phyloP scores from a whole-genome alignment of 139 green algal species.

The Coccomyxa sp. region DNA sequence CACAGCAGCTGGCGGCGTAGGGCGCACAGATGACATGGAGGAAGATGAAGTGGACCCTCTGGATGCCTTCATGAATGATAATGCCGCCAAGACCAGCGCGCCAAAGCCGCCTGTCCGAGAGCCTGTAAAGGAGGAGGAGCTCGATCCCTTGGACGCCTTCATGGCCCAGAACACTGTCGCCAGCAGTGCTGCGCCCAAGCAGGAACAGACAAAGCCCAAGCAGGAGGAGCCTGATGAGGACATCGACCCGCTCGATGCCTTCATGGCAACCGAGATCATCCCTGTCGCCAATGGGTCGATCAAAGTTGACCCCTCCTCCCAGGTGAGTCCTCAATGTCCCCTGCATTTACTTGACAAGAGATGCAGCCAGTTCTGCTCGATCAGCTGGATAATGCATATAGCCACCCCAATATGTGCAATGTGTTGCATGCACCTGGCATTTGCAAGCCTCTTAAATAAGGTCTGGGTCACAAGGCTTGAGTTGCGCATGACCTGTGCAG shows the following conservation, averaged over 20 bases:
- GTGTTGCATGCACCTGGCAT: no score
- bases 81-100: background rate
- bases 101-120: slow-evolving; percentile 68
- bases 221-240: slow-evolving; percentile 49
- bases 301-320: no score
- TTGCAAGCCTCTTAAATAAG: no score
- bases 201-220: background rate
- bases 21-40: background rate
- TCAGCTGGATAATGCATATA: no score
- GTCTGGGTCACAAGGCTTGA: no score
- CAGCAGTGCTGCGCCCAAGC: background rate
- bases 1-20: background rate
- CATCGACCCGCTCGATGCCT: slow-evolving; percentile 90
- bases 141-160: slow-evolving; percentile 82
- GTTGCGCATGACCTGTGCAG: no score
- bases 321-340: no score
- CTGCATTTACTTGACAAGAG: no score
- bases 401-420: no score
- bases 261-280: slow-evolving; percentile 67
- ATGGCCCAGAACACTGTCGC: slow-evolving; percentile 48
- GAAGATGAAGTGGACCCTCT: slow-evolving; percentile 61
- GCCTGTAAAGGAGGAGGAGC: slow-evolving; percentile 69
- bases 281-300: background rate
- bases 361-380: no score
- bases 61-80: slow-evolving; percentile 80